Evolutionary conservation across 2,329 filamentous ascomycete genomes (phyloP).

Genomic region (Sphaerulina vaccinii): DNA sequence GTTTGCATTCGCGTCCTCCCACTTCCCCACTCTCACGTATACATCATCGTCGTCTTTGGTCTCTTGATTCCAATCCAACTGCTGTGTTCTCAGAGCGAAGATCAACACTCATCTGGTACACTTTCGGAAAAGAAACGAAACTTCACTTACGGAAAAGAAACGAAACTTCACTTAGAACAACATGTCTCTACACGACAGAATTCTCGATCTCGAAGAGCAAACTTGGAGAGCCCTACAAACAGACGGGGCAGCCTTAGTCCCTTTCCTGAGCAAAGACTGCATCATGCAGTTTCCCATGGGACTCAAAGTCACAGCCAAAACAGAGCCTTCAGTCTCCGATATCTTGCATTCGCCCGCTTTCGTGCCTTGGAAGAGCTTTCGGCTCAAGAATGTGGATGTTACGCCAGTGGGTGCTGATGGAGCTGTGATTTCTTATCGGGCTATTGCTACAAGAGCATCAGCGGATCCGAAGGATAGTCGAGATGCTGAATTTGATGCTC

Average conservation of each 20-base stretch:
- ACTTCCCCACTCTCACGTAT: too few relatives aligned
- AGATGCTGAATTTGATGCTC: slow-evolving; percentile 33
- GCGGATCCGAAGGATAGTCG: slow-evolving; percentile 19
- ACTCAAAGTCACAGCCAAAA: slow-evolving; percentile 30
- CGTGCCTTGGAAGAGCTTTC: slow-evolving; percentile 33
- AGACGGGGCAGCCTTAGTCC: slow-evolving; percentile 27
- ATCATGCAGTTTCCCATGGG: slow-evolving; percentile 32
- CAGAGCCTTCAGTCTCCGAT: slow-evolving; percentile 30
- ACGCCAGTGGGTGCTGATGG: slow-evolving; percentile 28
- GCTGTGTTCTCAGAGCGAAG: too few relatives aligned
- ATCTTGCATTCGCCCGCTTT: slow-evolving; percentile 32
- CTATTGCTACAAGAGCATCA: slow-evolving; percentile 27
- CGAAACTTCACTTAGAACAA: neutral
- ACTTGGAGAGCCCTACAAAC: slow-evolving; percentile 34
- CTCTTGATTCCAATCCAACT: too few relatives aligned
- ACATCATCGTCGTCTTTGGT: too few relatives aligned
- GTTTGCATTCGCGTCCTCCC: too few relatives aligned
- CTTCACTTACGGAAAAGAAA: neutral
- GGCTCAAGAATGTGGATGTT: slow-evolving; percentile 32
- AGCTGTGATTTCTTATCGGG: slow-evolving; percentile 32
- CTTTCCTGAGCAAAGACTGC: slow-evolving; percentile 31
- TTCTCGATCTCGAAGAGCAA: slow-evolving; percentile 31
- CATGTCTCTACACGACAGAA: slow-evolving; percentile 24
- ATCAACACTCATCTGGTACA: too few relatives aligned
- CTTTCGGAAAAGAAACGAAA: neutral